Evolutionary conservation across 164 flowering plant genomes (phyloP), one percentile per base, ranked within the genome.

Genomic region (Santalum album): DNA sequence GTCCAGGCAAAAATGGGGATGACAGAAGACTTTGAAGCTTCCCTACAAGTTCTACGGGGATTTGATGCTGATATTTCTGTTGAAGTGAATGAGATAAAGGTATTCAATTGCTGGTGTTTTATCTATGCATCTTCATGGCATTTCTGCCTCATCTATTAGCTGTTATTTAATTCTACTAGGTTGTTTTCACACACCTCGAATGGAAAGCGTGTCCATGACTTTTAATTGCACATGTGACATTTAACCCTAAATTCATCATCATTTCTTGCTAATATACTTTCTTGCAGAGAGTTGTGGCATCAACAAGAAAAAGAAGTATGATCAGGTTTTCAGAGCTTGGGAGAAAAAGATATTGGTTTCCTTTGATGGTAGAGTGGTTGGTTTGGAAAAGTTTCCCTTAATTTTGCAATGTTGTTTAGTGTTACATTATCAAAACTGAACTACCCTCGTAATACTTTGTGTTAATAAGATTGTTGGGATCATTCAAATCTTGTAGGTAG

Each of bases 341-440:
- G 75, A 77, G 72, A 20, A 79, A 71, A 71, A 73, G 86, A 75
- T 87, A 85, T 63, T 90, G 90, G 87, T 81, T 69, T 58, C 98
- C 98, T 49, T 72, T 90, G 67, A 75, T 72, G 95, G 97, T 90
- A 81, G 36, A 40, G 27, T 51, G 29, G 17, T 38, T 53, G 23
- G 19, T 53, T 46, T 40, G 24, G 15, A 36, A 36, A 7, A 19
- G 18, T n/a, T 46, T 35, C 40, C 2, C 14, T 40, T 21, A 19
- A 19, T 18, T 21, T n/a, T 0, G 36, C 27, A 6, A 26, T 50
- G 36, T 50, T 29, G 21, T n/a, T n/a, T n/a, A n/a, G n/a, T 10
- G 6, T 12, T 25, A 17, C 1, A 25, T 49, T 7, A 5, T 25
- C 25, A 34, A 17, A 49, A 6, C n/a, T 25, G 17, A 18, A 17